Conservation (phyloP, 495 filamentous ascomycete genomes). For the Penicillium pulvis region DNA sequence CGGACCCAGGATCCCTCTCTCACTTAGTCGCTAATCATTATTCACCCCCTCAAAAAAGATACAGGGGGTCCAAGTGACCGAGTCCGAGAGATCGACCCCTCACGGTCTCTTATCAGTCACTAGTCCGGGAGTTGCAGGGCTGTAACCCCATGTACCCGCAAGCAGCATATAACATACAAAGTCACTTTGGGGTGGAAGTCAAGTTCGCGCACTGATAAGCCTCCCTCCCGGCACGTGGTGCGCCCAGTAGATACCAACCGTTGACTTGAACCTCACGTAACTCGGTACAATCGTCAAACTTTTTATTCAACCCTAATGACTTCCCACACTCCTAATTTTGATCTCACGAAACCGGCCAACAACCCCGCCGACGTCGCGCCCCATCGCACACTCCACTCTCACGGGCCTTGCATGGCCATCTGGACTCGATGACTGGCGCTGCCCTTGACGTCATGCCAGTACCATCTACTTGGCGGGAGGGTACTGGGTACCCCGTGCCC, state of each 20-base stretch:
- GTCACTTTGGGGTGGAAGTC: not conserved
- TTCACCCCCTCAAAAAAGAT: too few species aligned
- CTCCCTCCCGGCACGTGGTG: slow-evolving; percentile 20
- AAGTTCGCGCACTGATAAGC: slow-evolving; percentile 19
- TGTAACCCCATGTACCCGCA: slow-evolving; percentile 10
- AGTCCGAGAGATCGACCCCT: slow-evolving; percentile 5
- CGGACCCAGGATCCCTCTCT: not conserved
- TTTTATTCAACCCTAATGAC: not conserved
- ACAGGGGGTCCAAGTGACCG: slow-evolving; percentile 2
- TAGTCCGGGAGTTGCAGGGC: slow-evolving; percentile 2
- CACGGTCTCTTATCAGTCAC: slow-evolving; percentile 12
- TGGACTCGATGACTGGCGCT: not conserved
- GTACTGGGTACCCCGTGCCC: slow-evolving; percentile 3
- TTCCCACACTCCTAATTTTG: not conserved
- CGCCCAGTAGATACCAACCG: not conserved
- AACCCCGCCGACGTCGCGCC: not conserved
- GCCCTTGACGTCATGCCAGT: slow-evolving; percentile 4
- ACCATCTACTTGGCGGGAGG: not conserved
- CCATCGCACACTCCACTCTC: slow-evolving; percentile 5
- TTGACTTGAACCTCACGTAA: not conserved
- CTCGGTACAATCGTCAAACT: not conserved
- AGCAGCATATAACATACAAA: not conserved
- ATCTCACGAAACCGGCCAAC: not conserved
- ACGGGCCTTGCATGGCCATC: not conserved
- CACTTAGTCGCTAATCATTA: not conserved